phyloP scores from a whole-genome alignment of 805 yeast genomes.

The Myxozyma monticola region DNA sequence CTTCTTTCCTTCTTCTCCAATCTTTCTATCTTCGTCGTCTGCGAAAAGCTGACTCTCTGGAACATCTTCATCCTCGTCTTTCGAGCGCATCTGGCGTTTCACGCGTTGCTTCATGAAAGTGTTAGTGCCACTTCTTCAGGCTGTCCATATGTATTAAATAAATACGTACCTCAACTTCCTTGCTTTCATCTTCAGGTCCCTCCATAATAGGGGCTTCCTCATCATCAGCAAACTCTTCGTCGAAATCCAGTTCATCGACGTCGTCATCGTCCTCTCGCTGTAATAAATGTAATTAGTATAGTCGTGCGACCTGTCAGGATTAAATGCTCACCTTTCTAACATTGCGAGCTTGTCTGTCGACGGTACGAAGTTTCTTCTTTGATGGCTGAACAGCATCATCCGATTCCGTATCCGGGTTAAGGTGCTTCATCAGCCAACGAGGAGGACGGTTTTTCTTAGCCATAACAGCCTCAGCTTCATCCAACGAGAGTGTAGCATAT shows the following conservation, averaged over 20 bases:
- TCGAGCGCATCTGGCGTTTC: conserved; percentile 67
- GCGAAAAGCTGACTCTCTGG: conserved; percentile 49
- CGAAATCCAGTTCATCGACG: conserved; percentile 89
- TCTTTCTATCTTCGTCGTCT: conserved; percentile 68
- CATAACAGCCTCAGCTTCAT: conserved; percentile 92
- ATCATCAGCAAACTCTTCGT: conserved; percentile 97
- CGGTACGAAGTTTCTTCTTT: conserved; percentile 48
- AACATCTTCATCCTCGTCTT: conserved; percentile 22
- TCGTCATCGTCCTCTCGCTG: conserved; percentile 61
- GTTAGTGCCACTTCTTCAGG: background rate
- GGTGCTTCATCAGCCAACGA: conserved; percentile 93
- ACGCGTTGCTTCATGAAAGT: conserved; percentile 53
- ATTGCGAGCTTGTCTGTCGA: conserved; percentile 44
- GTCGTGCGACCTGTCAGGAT: background rate
- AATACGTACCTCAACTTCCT: conserved; percentile 89
- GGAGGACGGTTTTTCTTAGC: conserved; percentile 75
- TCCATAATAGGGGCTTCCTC: conserved; percentile 98
- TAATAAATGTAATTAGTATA: background rate
- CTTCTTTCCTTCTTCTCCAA: conserved; percentile 88
- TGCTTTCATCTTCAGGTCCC: conserved; percentile 92
- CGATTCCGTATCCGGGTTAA: conserved; percentile 41
- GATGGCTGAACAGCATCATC: conserved; percentile 21
- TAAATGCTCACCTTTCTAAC: conserved; percentile 24
- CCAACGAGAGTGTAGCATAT: conserved; percentile 89
- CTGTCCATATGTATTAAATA: too few species aligned